Evolutionary conservation across 176 grass and related monocot species (phyloP).

Genomic region (Carex myosuroides): DNA sequence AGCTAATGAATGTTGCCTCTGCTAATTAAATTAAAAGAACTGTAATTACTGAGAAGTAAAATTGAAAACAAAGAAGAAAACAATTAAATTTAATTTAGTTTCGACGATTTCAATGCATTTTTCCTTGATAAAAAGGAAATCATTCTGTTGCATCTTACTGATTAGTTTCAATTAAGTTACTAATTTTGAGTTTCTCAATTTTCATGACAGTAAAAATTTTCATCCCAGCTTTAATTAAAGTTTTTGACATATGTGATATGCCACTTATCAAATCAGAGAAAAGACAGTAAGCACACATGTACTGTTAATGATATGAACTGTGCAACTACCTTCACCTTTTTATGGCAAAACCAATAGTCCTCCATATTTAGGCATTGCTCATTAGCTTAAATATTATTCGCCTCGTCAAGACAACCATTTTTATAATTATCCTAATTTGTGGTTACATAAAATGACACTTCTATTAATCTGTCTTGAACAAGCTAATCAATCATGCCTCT

Average conservation of each 20-base stretch:
- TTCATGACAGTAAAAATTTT: neutral
- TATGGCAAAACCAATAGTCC: neutral
- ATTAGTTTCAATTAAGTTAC: neutral
- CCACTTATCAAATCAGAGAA: conserved; percentile 3
- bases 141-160: neutral
- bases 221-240: neutral
- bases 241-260: neutral
- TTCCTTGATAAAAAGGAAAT: neutral
- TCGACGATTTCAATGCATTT: neutral
- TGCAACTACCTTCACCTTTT: neutral
- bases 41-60: neutral
- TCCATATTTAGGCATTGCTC: neutral
- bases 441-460: neutral
- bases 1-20: neutral
- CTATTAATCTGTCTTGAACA: neutral
- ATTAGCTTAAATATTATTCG: neutral
- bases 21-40: neutral
- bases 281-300: neutral
- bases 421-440: neutral
- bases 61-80: neutral
- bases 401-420: neutral
- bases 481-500: neutral
- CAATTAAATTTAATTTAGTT: neutral
- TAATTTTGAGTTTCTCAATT: neutral
- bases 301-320: neutral